Percentiles rank a stretch among this genome's conserved stretches.
Evolutionary conservation across 495 filamentous ascomycete genomes (phyloP).

Genomic region (Lindgomyces ingoldianus): DNA sequence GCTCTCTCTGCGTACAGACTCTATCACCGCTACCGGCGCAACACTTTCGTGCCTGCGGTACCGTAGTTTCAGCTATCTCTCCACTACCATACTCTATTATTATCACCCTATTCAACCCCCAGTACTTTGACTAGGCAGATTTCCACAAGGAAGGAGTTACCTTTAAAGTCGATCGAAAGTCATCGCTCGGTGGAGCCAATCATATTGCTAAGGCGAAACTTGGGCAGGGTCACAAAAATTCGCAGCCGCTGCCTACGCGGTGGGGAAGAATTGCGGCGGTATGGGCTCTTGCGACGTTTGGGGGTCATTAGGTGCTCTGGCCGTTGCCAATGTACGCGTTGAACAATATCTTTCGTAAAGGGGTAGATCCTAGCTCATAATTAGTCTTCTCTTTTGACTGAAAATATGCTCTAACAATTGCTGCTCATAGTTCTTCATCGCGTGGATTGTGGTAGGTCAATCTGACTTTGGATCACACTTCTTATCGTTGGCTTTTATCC

Average conservation of each 20-base stretch:
- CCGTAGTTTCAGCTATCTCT: constrained; percentile 40
- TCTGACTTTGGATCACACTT: constrained; percentile 52
- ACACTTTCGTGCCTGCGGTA: constrained; percentile 52
- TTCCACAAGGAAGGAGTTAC: constrained; percentile 21
- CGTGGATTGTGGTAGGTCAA: constrained; percentile 52
- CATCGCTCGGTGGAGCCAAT: constrained; percentile 1
- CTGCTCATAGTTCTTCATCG: constrained; percentile 46
- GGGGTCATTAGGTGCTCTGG: constrained; percentile 49
- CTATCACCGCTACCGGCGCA: constrained; percentile 51
- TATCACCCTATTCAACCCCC: constrained; percentile 32
- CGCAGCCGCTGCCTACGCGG: constrained; percentile 9
- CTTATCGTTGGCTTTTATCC: constrained; percentile 51
- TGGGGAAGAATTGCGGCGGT: constrained; percentile 11
- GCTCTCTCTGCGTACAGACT: constrained; percentile 49
- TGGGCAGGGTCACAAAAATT: constrained; percentile 6
- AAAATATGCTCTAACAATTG: no score
- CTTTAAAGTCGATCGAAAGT: constrained; percentile 25
- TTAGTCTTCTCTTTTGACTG: no score
- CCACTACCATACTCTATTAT: constrained; percentile 31
- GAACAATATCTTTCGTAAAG: constrained; percentile 46
- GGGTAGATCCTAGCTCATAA: constrained; percentile 4
- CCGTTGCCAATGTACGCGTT: constrained; percentile 32
- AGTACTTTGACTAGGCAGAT: constrained; percentile 38
- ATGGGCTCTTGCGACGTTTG: constrained; percentile 39
- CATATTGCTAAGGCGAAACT: not conserved